These are phyloP conservation scores for Solanum sitiens DNA, from an alignment of 257 asterid species.

Conservation along the genomic window DNA sequence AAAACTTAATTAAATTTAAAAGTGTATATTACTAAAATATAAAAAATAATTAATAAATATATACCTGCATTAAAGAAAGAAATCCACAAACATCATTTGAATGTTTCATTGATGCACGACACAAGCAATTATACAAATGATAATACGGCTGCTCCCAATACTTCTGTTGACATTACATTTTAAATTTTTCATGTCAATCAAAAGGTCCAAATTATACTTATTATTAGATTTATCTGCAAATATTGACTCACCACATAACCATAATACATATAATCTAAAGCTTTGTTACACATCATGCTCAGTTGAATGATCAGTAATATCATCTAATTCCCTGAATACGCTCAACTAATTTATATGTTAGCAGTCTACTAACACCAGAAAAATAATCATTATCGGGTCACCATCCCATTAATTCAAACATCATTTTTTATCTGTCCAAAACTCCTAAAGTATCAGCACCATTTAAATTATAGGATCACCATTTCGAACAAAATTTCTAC, in stretches of 20 bases:
- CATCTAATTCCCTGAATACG: too few relatives aligned
- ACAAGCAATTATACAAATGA: background rate
- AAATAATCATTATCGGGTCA: background rate
- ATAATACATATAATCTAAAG: background rate
- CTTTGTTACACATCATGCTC: background rate
- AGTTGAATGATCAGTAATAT: background rate
- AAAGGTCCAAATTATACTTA: background rate
- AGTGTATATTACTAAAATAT: too few relatives aligned
- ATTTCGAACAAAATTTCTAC: too few relatives aligned
- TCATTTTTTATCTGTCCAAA: background rate
- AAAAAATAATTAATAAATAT: too few relatives aligned
- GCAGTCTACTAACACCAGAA: background rate
- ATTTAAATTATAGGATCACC: background rate
- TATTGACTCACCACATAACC: background rate
- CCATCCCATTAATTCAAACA: background rate
- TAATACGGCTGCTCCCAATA: background rate
- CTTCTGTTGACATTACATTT: background rate
- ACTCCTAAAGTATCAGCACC: background rate
- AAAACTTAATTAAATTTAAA: too few relatives aligned
- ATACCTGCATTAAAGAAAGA: too few relatives aligned
- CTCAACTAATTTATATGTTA: too few relatives aligned
- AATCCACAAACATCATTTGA: too few relatives aligned
- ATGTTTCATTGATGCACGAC: too few relatives aligned
- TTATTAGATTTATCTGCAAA: background rate
- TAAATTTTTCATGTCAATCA: background rate